Evolutionary conservation across 2,329 filamentous ascomycete genomes (phyloP).

Genomic region (Diaporthe velutina): DNA sequence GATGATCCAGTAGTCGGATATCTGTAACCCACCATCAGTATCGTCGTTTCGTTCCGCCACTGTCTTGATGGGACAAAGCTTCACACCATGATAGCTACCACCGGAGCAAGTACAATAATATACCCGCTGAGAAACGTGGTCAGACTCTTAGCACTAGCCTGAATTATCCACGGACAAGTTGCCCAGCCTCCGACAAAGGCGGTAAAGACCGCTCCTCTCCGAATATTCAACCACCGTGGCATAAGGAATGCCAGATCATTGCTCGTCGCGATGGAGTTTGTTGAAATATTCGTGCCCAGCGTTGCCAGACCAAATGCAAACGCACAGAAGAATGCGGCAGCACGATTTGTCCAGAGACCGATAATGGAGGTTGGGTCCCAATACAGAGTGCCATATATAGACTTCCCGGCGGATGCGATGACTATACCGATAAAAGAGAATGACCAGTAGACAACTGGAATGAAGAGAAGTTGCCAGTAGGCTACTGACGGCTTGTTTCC

Average conservation of each 20-base stretch:
- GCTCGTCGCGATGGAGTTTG: constrained; percentile 63
- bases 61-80: too few species aligned
- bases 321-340: constrained; percentile 48
- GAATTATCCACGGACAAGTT: constrained; percentile 52
- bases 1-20: constrained; percentile 35
- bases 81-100: constrained; percentile 42
- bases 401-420: constrained; percentile 58
- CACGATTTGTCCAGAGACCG: constrained; percentile 52
- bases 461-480: constrained; percentile 59
- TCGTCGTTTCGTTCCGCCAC: too few species aligned
- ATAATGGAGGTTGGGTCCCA: constrained; percentile 65
- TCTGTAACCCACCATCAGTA: background rate
- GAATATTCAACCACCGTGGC: constrained; percentile 49
- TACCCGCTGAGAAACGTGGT: constrained; percentile 37
- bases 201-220: constrained; percentile 48
- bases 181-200: constrained; percentile 51
- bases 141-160: constrained; percentile 43
- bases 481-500: constrained; percentile 34
- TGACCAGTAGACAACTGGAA: constrained; percentile 61
- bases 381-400: constrained; percentile 58
- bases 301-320: constrained; percentile 55
- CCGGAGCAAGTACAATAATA: constrained; percentile 40
- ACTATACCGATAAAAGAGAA: constrained; percentile 62
- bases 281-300: constrained; percentile 46
- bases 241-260: constrained; percentile 54